These are phyloP conservation scores for Scheffersomyces segobiensis DNA, from an alignment of 1,139 yeast genomes.

Conservation along the genomic window DNA sequence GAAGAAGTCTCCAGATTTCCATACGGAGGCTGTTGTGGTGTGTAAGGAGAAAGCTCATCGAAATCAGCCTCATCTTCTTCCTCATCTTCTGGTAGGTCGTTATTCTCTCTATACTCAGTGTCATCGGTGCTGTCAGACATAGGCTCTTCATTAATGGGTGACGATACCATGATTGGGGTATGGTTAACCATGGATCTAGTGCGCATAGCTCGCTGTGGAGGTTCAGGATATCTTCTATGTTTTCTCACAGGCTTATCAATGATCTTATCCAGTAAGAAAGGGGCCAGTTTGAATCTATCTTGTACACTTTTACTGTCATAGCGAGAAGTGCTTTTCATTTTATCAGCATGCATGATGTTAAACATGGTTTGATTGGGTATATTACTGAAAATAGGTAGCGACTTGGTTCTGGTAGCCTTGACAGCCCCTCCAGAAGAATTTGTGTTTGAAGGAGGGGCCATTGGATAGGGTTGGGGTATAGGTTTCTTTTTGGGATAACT, in stretches of 20 bases:
- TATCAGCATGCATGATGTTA: conserved; percentile 46
- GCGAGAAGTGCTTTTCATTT: conserved; percentile 37
- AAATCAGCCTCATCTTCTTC: conserved; percentile 16
- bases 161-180: conserved; percentile 32
- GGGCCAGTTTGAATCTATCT: conserved; percentile 51
- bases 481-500: conserved; percentile 8
- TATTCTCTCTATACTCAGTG: conserved; percentile 32
- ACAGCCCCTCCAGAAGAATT: conserved; percentile 33
- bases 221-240: conserved; percentile 33
- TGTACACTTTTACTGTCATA: conserved; percentile 46
- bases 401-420: conserved; percentile 66
- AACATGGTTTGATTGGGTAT: conserved; percentile 43
- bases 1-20: conserved; percentile 10
- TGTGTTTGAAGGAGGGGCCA: conserved; percentile 1
- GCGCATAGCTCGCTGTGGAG: conserved; percentile 45
- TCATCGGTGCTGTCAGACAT: conserved; percentile 33
- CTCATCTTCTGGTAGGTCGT: conserved; percentile 10
- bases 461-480: conserved; percentile 3
- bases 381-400: conserved; percentile 56
- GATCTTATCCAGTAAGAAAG: conserved; percentile 43
- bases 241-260: conserved; percentile 37
- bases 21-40: conserved; percentile 45
- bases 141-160: conserved; percentile 43
- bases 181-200: conserved; percentile 42
- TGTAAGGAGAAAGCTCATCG: conserved; percentile 36